These are phyloP conservation scores for Podospora conica DNA, from an alignment of 495 filamentous ascomycete species.

Conservation along the genomic window DNA sequence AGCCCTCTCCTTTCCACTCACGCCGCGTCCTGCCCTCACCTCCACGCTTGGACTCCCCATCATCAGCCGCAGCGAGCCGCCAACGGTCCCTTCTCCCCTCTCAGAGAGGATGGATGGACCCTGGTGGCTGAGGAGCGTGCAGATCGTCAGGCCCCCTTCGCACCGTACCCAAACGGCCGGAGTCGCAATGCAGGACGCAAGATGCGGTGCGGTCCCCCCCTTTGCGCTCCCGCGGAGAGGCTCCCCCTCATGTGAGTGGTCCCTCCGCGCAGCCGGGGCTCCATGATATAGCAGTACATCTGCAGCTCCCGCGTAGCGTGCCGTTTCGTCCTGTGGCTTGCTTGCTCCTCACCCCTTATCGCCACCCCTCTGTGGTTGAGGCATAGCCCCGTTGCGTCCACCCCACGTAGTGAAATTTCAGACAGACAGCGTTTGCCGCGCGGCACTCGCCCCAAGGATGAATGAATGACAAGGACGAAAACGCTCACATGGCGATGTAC, in stretches of 20 bases:
- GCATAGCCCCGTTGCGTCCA: neutral
- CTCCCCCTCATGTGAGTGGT: neutral
- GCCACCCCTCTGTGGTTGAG: neutral
- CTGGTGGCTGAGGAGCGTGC: neutral
- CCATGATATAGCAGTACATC: slow-evolving; percentile 4
- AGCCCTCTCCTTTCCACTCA: neutral
- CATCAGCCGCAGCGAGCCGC: neutral
- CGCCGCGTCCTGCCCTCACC: neutral
- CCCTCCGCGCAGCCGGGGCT: neutral
- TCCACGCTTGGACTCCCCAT: neutral
- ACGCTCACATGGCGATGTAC: neutral
- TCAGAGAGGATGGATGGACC: neutral
- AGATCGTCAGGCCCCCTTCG: neutral
- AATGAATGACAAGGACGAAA: neutral
- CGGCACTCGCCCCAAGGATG: neutral
- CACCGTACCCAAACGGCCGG: neutral
- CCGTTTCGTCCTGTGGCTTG: neutral
- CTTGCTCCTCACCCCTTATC: neutral
- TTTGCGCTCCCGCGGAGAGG: neutral
- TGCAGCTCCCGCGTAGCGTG: neutral
- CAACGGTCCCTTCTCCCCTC: no score
- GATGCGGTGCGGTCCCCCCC: neutral
- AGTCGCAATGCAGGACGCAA: neutral
- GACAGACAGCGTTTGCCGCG: neutral
- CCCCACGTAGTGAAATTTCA: neutral